Percentiles rank a stretch among this genome's conserved stretches.
Evolutionary conservation across 2,329 filamentous ascomycete species (phyloP).

Genomic region (Verticillium alfalfae): DNA sequence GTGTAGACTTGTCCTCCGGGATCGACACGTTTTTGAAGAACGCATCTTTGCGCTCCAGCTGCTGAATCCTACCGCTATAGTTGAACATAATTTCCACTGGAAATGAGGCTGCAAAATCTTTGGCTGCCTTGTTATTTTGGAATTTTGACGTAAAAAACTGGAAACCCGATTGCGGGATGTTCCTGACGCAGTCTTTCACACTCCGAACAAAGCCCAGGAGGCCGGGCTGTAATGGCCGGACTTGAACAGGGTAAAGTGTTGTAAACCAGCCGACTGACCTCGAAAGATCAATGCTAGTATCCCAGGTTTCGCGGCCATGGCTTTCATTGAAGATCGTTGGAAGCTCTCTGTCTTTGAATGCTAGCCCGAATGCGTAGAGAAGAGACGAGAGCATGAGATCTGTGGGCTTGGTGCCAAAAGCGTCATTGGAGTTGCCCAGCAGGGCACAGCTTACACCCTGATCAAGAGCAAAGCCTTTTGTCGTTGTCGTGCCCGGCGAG

Average conservation of each 20-base stretch:
- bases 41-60: too few relatives aligned
- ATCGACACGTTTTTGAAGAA: too few relatives aligned
- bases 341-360: slow-evolving; percentile 23
- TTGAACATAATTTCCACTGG: too few relatives aligned
- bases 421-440: slow-evolving; percentile 18
- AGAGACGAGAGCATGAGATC: slow-evolving; percentile 31
- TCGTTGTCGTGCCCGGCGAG: slow-evolving; percentile 17
- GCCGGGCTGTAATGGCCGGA: too few relatives aligned
- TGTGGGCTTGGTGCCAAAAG: slow-evolving; percentile 28
- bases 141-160: too few relatives aligned
- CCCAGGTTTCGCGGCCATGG: slow-evolving; percentile 33
- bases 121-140: too few relatives aligned
- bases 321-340: slow-evolving; percentile 32
- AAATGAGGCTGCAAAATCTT: too few relatives aligned
- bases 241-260: slow-evolving; percentile 31
- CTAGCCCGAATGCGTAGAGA: slow-evolving; percentile 22
- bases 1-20: too few relatives aligned
- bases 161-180: too few relatives aligned
- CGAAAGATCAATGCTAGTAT: slow-evolving; percentile 24
- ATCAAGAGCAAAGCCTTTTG: slow-evolving; percentile 29
- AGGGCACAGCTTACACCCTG: slow-evolving; percentile 18
- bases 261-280: slow-evolving; percentile 40
- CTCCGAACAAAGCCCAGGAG: too few relatives aligned
- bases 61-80: too few relatives aligned
- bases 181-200: too few relatives aligned